Percentiles rank a stretch among this genome's conserved stretches.
These are phyloP conservation scores for Candida chauliodis DNA, from an alignment of 805 yeast species.

Conservation along the genomic window DNA sequence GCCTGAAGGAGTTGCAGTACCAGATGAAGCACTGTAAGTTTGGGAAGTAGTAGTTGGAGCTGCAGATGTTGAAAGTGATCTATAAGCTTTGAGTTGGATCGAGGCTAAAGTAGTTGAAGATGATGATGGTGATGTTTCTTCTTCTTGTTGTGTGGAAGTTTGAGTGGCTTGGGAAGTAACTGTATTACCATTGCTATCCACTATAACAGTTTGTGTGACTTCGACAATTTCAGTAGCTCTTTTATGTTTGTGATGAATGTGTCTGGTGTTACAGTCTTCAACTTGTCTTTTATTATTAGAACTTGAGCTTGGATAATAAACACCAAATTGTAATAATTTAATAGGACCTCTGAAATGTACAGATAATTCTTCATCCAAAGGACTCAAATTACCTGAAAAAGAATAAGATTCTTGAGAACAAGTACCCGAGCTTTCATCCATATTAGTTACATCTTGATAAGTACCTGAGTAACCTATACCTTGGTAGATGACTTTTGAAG, in stretches of 20 bases:
- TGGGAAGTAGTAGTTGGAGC: slow-evolving; percentile 21
- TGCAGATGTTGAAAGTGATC: slow-evolving; percentile 21
- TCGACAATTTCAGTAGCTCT: slow-evolving; percentile 63
- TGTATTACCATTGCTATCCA: slow-evolving; percentile 55
- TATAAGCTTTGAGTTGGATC: slow-evolving; percentile 11
- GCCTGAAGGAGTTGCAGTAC: slow-evolving; percentile 33
- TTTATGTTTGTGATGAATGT: slow-evolving; percentile 48
- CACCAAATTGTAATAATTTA: slow-evolving; percentile 79
- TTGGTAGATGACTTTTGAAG: slow-evolving; percentile 60
- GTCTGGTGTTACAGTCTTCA: slow-evolving; percentile 44
- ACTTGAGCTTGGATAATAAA: slow-evolving; percentile 63
- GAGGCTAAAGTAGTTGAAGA: slow-evolving; percentile 11
- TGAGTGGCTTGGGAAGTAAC: slow-evolving; percentile 21
- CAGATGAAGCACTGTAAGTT: slow-evolving; percentile 17
- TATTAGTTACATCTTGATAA: slow-evolving; percentile 72
- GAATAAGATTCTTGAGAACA: slow-evolving; percentile 58
- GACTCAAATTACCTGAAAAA: slow-evolving; percentile 72
- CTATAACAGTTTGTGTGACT: slow-evolving; percentile 76
- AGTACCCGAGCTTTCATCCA: slow-evolving; percentile 67
- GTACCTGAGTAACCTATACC: slow-evolving; percentile 84
- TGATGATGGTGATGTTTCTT: slow-evolving; percentile 4
- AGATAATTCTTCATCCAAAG: slow-evolving; percentile 82
- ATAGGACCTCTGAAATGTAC: slow-evolving; percentile 91
- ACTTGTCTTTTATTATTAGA: slow-evolving; percentile 41
- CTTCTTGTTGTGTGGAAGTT: slow-evolving; percentile 17